Evolutionary conservation across 1,284 basidiomycete species (phyloP), one percentile per base, ranked within the genome.

Genomic region (Tylopilus sp.): DNA sequence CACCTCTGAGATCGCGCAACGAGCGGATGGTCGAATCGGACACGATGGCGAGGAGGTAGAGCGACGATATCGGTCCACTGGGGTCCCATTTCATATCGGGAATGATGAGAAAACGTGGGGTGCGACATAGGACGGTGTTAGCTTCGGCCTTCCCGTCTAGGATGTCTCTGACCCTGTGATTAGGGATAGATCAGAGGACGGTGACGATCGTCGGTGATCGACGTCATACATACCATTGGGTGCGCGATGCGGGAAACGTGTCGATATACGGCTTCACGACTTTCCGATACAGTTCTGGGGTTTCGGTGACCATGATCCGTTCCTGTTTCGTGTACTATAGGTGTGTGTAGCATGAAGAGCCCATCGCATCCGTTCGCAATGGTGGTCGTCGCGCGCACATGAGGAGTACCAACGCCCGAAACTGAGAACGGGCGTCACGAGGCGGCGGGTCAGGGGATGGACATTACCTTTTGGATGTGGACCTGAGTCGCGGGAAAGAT

Each of bases 21-120:
- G 81, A 84, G 30, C 74, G 74, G 40, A 94, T 78, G 2, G 68
- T 60, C 0, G 74, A 63, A 49, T 82, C 78, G 34, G 78, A 75
- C 0, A 78, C 76, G 48, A 95, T 75, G 0, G 85, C 88, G 16
- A 89, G 72, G 49, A 93, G 81, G 64, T 94, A 94, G 48, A 93
- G 72, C 2, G 83, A 68, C 4, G 74, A 76, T 30, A 65, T 48
- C 2, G 77, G 71, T n/a, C 81, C 61, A 3, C 84, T 82, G 3
- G 86, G 78, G 63, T 98, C 94, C 96, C 96, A 93, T 69, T 94
- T 94, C 79, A 95, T 86, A 68, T 97, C 93, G 0, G 94, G 93
- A 0, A 94, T 69, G 50, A 97, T 81, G 43, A 97, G 64, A 62
- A 92, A 97, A 9, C 15, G 42, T 0, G 50, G 23, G 6, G 60